These are phyloP conservation scores for Penicillium paxilli DNA, from an alignment of 495 filamentous ascomycete genomes.

Conservation along the genomic window DNA sequence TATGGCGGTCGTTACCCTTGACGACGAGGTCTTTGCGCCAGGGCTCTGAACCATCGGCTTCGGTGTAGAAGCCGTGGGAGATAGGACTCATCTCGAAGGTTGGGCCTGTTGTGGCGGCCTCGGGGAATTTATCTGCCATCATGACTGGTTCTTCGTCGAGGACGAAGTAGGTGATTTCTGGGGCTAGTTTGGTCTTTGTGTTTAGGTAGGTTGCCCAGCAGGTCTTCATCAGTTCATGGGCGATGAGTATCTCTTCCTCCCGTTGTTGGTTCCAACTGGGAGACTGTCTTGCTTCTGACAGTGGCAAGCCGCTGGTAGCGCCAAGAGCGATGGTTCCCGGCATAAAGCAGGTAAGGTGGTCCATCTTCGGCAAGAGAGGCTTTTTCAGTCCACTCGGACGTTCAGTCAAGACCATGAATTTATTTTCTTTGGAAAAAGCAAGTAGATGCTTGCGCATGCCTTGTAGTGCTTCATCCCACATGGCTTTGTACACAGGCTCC, in stretches of 20 bases:
- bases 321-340: constrained; percentile 92
- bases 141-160: constrained; percentile 54
- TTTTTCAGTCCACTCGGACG: constrained; percentile 70
- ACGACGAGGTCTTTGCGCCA: constrained; percentile 80
- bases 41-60: constrained; percentile 20
- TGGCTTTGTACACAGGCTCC: constrained; percentile 82
- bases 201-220: constrained; percentile 96
- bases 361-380: constrained; percentile 83
- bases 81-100: constrained; percentile 31
- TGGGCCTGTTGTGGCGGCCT: constrained; percentile 25
- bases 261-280: constrained; percentile 72
- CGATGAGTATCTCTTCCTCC: constrained; percentile 83
- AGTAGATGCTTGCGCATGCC: constrained; percentile 91
- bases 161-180: constrained; percentile 90
- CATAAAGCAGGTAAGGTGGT: constrained; percentile 97
- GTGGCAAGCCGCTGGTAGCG: constrained; percentile 73
- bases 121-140: constrained; percentile 42
- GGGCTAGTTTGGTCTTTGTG: constrained; percentile 84
- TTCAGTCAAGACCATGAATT: constrained; percentile 85
- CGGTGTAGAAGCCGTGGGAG: constrained; percentile 29
- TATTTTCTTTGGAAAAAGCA: constrained; percentile 77
- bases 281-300: constrained; percentile 71
- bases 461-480: constrained; percentile 85
- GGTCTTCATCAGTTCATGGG: constrained; percentile 88
- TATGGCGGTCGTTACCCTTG: constrained; percentile 75